Base-by-base conservation (phyloP, 2,329 filamentous ascomycete genomes). In the Mycogone perniciosa region DNA sequence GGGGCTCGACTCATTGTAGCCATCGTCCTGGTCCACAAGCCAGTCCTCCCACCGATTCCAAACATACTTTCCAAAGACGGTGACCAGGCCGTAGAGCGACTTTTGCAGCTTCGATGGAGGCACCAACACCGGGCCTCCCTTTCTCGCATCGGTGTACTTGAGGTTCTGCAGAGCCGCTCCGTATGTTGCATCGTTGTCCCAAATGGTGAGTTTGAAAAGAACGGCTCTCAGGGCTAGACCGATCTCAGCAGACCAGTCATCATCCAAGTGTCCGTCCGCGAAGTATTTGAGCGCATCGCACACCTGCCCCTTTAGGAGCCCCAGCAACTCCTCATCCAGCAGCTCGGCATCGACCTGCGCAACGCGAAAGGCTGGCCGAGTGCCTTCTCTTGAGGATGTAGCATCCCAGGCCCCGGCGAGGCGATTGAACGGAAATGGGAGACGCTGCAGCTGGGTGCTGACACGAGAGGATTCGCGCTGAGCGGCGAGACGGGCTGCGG, bases 341-440 rank as follows among this genome's bases (percentile, higher is more conserved):
- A 99, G 76, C 68, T 97, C 93, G 35, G 93, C 90, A 68, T 99
- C 93, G 40, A 97, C 89, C 71, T 99, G 93, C 30, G 92, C 90
- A 30, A 99, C 93, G 48, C 93, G 85, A 67, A 96, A 96, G 8
- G 88, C 85, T 5, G 93, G 92, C 11, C 83, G 76, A 27, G 88
- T 92, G 41, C 89, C 89, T 63, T 90, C 84, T 54, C 87, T 82
- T 5, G 86, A 84, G 37, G 81, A 81, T 39, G 92, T 71, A 4
- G 78, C 72, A 63, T 90, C 81, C 89, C 87, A 95, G 49, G 81
- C 70, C 35, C 64, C 33, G 72, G 76, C 76, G 47, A 86, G 64
- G 54, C 74, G 74, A 65, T 80, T 79, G 55, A 89, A 68, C n/a
- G 85, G 84, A 56, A 74, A 79, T 4, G 81, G 81, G 6, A 88